Evolutionary conservation across 306 rosid genomes (phyloP), one percentile per base, ranked within the genome.

Genomic region (Styphnolobium japonicum): DNA sequence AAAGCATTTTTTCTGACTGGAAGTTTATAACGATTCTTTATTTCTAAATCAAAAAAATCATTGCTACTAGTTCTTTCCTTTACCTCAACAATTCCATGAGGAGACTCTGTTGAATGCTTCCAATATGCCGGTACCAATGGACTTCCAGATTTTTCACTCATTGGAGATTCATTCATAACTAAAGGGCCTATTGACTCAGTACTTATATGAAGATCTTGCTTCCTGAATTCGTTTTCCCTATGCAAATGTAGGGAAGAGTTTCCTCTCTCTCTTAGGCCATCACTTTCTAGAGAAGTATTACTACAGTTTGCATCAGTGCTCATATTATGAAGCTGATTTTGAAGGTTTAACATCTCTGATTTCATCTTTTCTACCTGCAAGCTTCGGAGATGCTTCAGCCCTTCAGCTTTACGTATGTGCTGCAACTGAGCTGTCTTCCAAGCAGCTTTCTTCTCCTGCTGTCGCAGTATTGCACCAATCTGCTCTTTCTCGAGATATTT

Each of bases 351-450:
- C 97, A 94, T 90, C 90, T 94, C 96, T 6, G 97, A 89, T 80
- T 94, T 94, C 93, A 94, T 94, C 87, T 94, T 94, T 76, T 94
- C 98, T 39, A 92, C 98, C 85, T 94, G 98, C 87, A 94, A 80
- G 85, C 92, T 94, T 33, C 94, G 90, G 67, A 81, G 89, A 72
- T 63, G 85, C 86, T 92, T 94, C 83, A 83, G 82, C 88, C 90
- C 97, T 84, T 88, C 94, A 23, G 88, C 80, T 75, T 89, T 90
- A 16, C 91, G 93, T 25, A 87, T 90, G 74, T 90, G 92, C 61
- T 76, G 89, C 79, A 94, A 84, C 69, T 94, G 98, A 77, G 88
- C 91, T 55, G 89, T 90, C 88, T 94, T 94, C 90, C 92, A 85
- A 39, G 94, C 94, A 82, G 96, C 96, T 83, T 88, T 94, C 80